Evolutionary conservation across 176 grass and related monocot species (phyloP).

Genomic region (Alloteropsis semialata): DNA sequence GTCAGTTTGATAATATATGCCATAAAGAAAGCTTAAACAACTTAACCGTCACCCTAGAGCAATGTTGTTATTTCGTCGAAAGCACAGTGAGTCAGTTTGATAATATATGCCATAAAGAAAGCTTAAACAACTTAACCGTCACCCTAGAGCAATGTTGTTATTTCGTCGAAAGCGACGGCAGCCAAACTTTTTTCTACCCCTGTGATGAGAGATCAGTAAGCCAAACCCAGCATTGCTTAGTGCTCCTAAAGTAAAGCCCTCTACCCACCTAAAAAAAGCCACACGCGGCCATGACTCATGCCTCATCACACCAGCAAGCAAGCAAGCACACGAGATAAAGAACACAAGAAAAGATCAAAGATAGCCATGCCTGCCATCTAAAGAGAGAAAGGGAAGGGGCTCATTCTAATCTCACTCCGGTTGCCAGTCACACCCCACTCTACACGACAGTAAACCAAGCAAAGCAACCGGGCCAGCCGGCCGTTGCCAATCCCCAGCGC

Average conservation of each 20-base stretch:
- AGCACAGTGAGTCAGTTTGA: too few species aligned
- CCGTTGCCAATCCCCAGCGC: slow-evolving; percentile 11
- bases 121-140: neutral
- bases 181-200: neutral
- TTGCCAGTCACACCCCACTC: neutral
- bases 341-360: neutral
- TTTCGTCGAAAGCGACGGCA: slow-evolving; percentile 1
- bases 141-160: neutral
- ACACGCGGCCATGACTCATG: neutral
- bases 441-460: neutral
- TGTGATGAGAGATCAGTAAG: neutral
- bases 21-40: neutral
- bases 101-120: neutral
- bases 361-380: neutral
- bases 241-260: slow-evolving; percentile 33
- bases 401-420: neutral
- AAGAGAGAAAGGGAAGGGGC: neutral
- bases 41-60: neutral
- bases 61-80: neutral
- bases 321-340: neutral
- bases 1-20: too few species aligned
- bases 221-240: slow-evolving; percentile 23
- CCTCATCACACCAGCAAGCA: neutral
- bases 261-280: slow-evolving; percentile 28
- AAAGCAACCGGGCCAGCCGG: neutral